Conservation (phyloP, 192 early-diverging fungal genomes). For the Coemansia sp. region DNA sequence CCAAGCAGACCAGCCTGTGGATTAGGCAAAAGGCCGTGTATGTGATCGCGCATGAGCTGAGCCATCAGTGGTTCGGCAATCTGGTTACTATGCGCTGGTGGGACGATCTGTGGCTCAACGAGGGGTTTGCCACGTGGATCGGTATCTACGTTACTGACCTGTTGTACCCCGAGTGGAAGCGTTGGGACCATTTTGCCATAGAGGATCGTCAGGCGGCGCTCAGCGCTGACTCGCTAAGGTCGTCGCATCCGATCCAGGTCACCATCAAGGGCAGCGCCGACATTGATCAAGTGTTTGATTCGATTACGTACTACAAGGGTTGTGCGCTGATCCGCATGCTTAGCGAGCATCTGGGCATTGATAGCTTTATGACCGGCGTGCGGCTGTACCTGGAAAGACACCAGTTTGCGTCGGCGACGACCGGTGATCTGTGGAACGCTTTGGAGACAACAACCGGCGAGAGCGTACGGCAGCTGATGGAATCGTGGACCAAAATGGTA, state of each 20-base stretch:
- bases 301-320: constrained; percentile 82
- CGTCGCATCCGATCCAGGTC: constrained; percentile 83
- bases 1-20: constrained; percentile 58
- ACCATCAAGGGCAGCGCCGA: constrained; percentile 66
- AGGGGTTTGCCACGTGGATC: constrained; percentile 85
- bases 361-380: constrained; percentile 55
- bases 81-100: constrained; percentile 77
- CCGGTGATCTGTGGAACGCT: constrained; percentile 75
- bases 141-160: constrained; percentile 69
- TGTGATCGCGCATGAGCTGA: constrained; percentile 77
- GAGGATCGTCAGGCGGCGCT: constrained; percentile 66
- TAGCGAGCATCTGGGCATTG: constrained; percentile 58
- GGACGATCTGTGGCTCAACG: constrained; percentile 81
- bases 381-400: constrained; percentile 66
- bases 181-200: constrained; percentile 72
- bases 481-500: constrained; percentile 66
- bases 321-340: constrained; percentile 82
- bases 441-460: constrained; percentile 62
- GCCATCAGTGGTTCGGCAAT: constrained; percentile 87
- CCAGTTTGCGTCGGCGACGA: constrained; percentile 70
- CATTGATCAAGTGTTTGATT: constrained; percentile 84
- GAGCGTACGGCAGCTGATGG: constrained; percentile 70
- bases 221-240: constrained; percentile 71
- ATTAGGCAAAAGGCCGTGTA: constrained; percentile 62
- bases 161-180: constrained; percentile 76